Base-by-base conservation (phyloP, 371 early-diverging fungal genomes). In the Mortierella polycephala region DNA sequence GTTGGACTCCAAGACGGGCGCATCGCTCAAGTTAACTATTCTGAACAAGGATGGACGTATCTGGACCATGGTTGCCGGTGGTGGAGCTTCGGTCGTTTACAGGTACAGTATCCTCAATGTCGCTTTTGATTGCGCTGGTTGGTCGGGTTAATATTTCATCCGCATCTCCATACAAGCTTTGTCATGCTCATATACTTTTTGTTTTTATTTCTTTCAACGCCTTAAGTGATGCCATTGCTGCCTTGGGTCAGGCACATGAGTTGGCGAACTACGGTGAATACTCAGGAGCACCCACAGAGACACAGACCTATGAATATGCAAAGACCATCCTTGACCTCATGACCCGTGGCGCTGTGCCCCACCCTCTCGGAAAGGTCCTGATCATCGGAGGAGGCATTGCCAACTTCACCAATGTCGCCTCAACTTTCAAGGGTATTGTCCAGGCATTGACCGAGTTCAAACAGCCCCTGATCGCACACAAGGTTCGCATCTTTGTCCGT, bases 61-160 rank as follows among this genome's bases (percentile, higher is more conserved):
- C 74, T 98, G 99, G 99, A 98, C 99, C 60, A 98, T 98, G 98
- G 98, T 98, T 64, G 99, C 99, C 55, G 99, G 99, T 85, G 99
- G 99, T 72, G 99, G 99, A 84, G 99, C 99, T 53, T 96, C 96
- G 16, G 99, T 98, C 52, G 98, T 96, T 23, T 95, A 94, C 84
- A 87, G 84, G 84, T 83, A 79, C 53, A 51, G 51, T 18, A 8
- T 18, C 13, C 20, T 13, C 20, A 7, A 9, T 51, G n/a, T 20
- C 51, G 5, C 7, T 51, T 51, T 16, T 51, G 47, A n/a, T 47
- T n/a, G 16, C 11, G 5, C n/a, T 47, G 47, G 21, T 53, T 11
- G 21, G 18, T 18, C 18, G 11, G 13, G 8, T 53, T 53, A 20
- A 30, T 30, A 30, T 30, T 30, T 30, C 30, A 30, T 30, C 30